Evolutionary conservation across 78 protist species (phyloP).

Genomic region (Dictyostelium firmibasis): DNA sequence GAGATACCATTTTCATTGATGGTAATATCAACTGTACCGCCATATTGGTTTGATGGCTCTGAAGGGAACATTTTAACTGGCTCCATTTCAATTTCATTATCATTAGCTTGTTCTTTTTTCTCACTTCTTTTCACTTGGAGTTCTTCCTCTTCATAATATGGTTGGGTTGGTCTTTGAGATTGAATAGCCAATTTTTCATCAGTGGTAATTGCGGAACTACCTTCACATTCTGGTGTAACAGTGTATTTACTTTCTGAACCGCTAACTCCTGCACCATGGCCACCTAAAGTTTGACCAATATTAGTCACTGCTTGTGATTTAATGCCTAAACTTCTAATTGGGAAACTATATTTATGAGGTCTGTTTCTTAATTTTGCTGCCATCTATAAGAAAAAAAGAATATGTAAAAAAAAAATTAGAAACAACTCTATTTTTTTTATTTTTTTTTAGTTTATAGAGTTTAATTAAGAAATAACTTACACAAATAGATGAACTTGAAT

Average conservation of each 20-base stretch:
- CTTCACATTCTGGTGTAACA: background rate
- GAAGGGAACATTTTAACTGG: background rate
- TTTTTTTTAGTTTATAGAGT: no score
- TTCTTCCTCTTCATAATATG: background rate
- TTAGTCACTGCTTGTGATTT: background rate
- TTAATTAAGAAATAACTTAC: background rate
- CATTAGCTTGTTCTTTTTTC: background rate
- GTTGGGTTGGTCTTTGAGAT: background rate
- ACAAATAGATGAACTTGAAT: slow-evolving; percentile 1
- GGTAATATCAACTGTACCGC: background rate
- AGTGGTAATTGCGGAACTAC: background rate
- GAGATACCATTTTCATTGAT: background rate
- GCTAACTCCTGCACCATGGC: background rate
- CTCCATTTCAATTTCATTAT: background rate
- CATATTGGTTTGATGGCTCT: background rate
- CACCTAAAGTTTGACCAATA: background rate
- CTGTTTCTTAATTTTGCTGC: slow-evolving; percentile 10
- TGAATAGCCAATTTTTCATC: background rate
- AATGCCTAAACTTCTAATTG: slow-evolving; percentile 11
- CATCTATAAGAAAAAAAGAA: background rate
- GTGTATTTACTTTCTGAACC: background rate
- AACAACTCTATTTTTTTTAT: no score
- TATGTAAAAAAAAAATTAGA: background rate
- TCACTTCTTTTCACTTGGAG: no score
- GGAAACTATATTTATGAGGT: slow-evolving; percentile 21